Base-by-base conservation (phyloP, 345 rosid genomes). In the Moringa oleifera region DNA sequence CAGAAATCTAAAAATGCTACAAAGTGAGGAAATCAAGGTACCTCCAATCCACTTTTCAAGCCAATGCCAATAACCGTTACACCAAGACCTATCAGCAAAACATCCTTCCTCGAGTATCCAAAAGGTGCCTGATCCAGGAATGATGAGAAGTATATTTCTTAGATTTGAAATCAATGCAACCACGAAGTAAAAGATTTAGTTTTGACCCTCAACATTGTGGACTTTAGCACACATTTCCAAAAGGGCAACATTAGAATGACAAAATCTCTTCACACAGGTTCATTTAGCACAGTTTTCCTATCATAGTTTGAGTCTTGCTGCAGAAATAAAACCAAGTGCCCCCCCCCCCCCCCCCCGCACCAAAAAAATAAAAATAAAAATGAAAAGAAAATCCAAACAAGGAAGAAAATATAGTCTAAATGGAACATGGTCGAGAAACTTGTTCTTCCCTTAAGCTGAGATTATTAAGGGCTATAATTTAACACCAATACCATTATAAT, bases 11-110 rank as follows among this genome's bases (percentile, higher is more conserved):
- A 61, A 45, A 53, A 23, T 28, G 28, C 19, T 28, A 20, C 19
- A 31, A 33, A 25, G 12, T 36, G 22, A 53, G 19, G 25, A 21
- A 66, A 24, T 56, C 16, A 52, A 20, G 19, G 71, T 85, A 93
- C 97, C 98, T 93, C 98, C 61, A 93, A 74, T 68, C 98, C 98
- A 75, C 82, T 84, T 79, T 93, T 81, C 75, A 93, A 72, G 47
- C 96, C 98, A 58, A 71, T 13, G 25, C 97, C 96, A 60, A 82
- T 70, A 57, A 77, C 72, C 1, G 96, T 93, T 58, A 93, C 82
- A 67, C 97, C 98, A 7, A 93, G 41, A 67, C 97, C 98, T 61
- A 93, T 87, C 83, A 90, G 68, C 31, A 93, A 28, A 63, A 90
- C 98, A 74, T 93, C 97, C 76, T 93, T 93, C 75, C 97, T 86